Evolutionary conservation across 805 yeast genomes (phyloP).

Genomic region (Spathaspora sp.): DNA sequence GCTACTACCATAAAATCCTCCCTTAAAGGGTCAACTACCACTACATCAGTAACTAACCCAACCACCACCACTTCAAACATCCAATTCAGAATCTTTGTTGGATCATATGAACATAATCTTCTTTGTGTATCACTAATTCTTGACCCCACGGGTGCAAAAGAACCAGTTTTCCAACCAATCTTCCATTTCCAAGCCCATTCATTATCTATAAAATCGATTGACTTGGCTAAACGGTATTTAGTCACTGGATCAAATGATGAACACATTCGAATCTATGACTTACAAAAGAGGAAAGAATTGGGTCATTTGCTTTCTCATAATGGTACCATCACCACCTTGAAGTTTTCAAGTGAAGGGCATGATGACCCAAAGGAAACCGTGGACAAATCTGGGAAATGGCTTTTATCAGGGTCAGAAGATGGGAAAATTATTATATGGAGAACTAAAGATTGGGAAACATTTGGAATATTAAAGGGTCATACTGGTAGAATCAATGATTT

Average conservation of each 20-base stretch:
- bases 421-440: conserved; percentile 91
- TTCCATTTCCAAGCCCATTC: conserved; percentile 96
- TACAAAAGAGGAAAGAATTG: conserved; percentile 88
- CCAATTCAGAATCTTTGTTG: conserved; percentile 80
- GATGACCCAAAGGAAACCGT: conserved; percentile 8
- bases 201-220: conserved; percentile 80
- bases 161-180: conserved; percentile 81
- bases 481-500: conserved; percentile 77
- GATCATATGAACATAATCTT: conserved; percentile 92
- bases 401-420: conserved; percentile 86
- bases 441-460: conserved; percentile 93
- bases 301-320: conserved; percentile 87
- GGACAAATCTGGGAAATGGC: conserved; percentile 74
- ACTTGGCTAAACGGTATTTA: conserved; percentile 75
- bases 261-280: conserved; percentile 88
- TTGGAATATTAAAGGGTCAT: conserved; percentile 88
- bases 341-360: conserved; percentile 54
- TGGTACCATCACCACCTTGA: conserved; percentile 79
- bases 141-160: conserved; percentile 30
- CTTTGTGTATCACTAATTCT: conserved; percentile 77
- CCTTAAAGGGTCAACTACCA: conserved; percentile 4
- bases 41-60: neutral
- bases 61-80: conserved; percentile 1
- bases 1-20: conserved; percentile 3
- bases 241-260: conserved; percentile 96